A percentile compares a stretch with the other conserved stretches of the same genome.
Evolutionary conservation across 768 basidiomycete species (phyloP).

Genomic region (Myochromella boudieri): DNA sequence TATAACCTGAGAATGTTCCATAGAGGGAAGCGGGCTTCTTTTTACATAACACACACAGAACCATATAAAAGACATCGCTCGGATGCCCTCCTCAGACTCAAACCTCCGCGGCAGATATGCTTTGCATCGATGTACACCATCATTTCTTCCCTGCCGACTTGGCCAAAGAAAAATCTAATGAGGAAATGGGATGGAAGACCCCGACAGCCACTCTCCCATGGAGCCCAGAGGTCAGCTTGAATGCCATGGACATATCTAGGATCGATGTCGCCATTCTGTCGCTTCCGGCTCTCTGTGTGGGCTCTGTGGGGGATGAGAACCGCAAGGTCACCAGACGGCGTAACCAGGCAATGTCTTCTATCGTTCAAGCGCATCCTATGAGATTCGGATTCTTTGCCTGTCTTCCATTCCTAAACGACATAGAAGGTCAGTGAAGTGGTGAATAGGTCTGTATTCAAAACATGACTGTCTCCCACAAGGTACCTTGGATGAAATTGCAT

Average conservation of each 20-base stretch:
- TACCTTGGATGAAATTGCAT: slow-evolving; percentile 57
- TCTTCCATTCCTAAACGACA: slow-evolving; percentile 60
- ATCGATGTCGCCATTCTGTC: slow-evolving; percentile 67
- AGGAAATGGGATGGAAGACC: slow-evolving; percentile 57
- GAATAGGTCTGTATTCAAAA: not conserved
- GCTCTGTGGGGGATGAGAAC: slow-evolving; percentile 38
- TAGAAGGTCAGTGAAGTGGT: slow-evolving; percentile 44
- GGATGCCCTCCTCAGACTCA: too few relatives aligned
- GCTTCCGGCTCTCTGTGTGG: slow-evolving; percentile 53
- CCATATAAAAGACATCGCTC: not conserved
- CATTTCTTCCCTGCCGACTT: slow-evolving; percentile 64
- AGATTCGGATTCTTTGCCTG: slow-evolving; percentile 74
- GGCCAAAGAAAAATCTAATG: slow-evolving; percentile 44
- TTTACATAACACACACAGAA: not conserved
- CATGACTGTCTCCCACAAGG: slow-evolving; percentile 40
- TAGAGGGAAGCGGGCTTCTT: not conserved
- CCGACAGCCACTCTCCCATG: slow-evolving; percentile 68
- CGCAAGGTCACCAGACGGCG: slow-evolving; percentile 39
- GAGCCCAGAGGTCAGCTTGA: slow-evolving; percentile 56
- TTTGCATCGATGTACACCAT: slow-evolving; percentile 71
- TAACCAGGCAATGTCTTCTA: slow-evolving; percentile 47
- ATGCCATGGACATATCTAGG: slow-evolving; percentile 58
- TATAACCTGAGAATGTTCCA: not conserved
- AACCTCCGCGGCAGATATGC: too few relatives aligned
- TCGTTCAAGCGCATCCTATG: slow-evolving; percentile 47